phyloP scores from a whole-genome alignment of 148 eudicot genomes.

The Amaranthus palmeri region DNA sequence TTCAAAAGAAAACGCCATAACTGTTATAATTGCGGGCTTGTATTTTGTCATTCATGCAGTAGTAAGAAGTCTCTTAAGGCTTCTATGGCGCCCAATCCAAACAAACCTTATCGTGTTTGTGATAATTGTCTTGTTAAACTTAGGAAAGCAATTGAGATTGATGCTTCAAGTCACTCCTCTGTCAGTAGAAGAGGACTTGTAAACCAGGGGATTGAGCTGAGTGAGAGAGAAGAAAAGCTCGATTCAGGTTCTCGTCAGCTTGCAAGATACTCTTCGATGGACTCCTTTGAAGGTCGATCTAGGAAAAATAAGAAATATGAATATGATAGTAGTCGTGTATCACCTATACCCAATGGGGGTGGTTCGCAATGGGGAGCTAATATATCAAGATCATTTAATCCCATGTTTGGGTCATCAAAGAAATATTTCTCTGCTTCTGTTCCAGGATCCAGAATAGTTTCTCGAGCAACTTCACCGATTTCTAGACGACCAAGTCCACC shows the following conservation, averaged over 20 bases:
- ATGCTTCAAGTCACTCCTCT: slow-evolving; percentile 58
- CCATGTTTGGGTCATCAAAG: slow-evolving; percentile 87
- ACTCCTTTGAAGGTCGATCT: slow-evolving; percentile 58
- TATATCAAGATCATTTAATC: slow-evolving; percentile 80
- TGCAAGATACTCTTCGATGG: slow-evolving; percentile 85
- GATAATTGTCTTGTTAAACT: slow-evolving; percentile 78
- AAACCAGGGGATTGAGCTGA: slow-evolving; percentile 50
- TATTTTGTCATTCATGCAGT: slow-evolving; percentile 96
- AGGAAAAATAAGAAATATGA: slow-evolving; percentile 84
- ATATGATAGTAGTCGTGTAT: slow-evolving; percentile 89
- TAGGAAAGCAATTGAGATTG: slow-evolving; percentile 65
- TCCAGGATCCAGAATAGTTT: slow-evolving; percentile 96
- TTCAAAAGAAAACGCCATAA: slow-evolving; percentile 98
- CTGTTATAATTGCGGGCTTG: slow-evolving; percentile 93
- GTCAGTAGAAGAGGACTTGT: slow-evolving; percentile 65
- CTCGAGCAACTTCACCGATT: slow-evolving; percentile 94
- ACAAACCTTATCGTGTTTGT: slow-evolving; percentile 94
- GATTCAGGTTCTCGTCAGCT: slow-evolving; percentile 69
- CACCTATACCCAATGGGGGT: slow-evolving; percentile 83
- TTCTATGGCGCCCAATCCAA: slow-evolving; percentile 96
- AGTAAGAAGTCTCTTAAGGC: slow-evolving; percentile 91
- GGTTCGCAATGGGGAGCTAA: slow-evolving; percentile 86
- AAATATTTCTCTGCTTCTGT: slow-evolving; percentile 97
- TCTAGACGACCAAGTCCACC: slow-evolving; percentile 93
- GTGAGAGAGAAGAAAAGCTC: slow-evolving; percentile 68